Conservation (phyloP, 805 yeast genomes). For the Starmerella davenportii region DNA sequence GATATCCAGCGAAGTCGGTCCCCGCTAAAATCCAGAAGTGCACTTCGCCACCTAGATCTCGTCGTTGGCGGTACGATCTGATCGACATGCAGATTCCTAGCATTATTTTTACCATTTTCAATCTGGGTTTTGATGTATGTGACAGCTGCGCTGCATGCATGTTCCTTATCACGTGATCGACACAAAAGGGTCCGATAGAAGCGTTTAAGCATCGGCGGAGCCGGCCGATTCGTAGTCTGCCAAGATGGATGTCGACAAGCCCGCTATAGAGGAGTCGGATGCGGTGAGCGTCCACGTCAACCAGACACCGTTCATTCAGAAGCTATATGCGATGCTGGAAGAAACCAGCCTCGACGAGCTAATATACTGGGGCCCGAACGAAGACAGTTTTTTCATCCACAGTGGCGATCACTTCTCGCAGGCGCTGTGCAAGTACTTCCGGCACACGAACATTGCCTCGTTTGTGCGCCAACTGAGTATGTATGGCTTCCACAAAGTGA, state of each 20-base stretch:
- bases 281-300: slow-evolving; percentile 20
- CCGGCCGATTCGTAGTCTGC: too few species aligned
- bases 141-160: too few species aligned
- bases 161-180: too few species aligned
- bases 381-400: slow-evolving; percentile 56
- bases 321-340: slow-evolving; percentile 74
- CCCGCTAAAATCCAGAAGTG: too few species aligned
- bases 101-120: too few species aligned
- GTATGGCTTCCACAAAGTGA: slow-evolving; percentile 80
- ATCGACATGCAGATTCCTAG: too few species aligned
- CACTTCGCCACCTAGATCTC: too few species aligned
- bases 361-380: slow-evolving; percentile 66
- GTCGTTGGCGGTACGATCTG: too few species aligned
- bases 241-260: not conserved
- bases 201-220: too few species aligned
- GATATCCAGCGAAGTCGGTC: too few species aligned
- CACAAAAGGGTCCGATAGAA: too few species aligned
- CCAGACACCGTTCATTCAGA: slow-evolving; percentile 64
- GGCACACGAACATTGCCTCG: slow-evolving; percentile 83
- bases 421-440: slow-evolving; percentile 55
- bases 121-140: too few species aligned
- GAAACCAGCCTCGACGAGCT: slow-evolving; percentile 53
- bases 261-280: not conserved
- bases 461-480: slow-evolving; percentile 88
- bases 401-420: slow-evolving; percentile 80